Evolutionary conservation across 2,329 filamentous ascomycete species (phyloP).

Genomic region (Proliferodiscus dingleyae): DNA sequence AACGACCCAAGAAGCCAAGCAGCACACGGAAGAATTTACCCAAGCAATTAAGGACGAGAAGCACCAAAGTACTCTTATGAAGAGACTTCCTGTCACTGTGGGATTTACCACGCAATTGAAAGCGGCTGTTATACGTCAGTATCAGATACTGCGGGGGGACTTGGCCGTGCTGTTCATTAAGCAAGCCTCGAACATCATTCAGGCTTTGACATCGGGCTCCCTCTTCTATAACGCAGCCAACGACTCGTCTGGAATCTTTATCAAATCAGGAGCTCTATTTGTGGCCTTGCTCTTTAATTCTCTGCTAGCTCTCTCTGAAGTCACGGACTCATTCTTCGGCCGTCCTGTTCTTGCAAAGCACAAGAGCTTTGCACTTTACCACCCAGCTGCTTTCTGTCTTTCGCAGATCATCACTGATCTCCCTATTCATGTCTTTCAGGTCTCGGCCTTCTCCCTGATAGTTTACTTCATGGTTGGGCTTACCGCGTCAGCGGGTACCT

Average conservation of each 20-base stretch:
- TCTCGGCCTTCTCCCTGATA: conserved; percentile 52
- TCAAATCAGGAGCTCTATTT: conserved; percentile 61
- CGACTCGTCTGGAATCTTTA: conserved; percentile 56
- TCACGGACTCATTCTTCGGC: conserved; percentile 57
- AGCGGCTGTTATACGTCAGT: conserved; percentile 54
- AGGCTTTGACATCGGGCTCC: conserved; percentile 60
- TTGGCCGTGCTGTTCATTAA: conserved; percentile 60
- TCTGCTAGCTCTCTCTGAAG: conserved; percentile 61
- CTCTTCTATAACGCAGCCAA: conserved; percentile 61
- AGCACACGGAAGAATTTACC: conserved; percentile 45
- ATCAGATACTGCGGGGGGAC: conserved; percentile 62
- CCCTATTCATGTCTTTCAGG: conserved; percentile 52
- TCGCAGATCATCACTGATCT: conserved; percentile 51
- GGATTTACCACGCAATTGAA: conserved; percentile 51
- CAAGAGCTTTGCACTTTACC: conserved; percentile 51
- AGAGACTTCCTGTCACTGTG: conserved; percentile 52
- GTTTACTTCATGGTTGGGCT: conserved; percentile 62
- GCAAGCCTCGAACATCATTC: conserved; percentile 50
- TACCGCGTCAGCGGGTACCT: conserved; percentile 44
- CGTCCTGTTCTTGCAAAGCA: conserved; percentile 56
- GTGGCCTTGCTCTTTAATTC: conserved; percentile 59
- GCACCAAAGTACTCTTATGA: conserved; percentile 46
- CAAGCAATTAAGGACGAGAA: conserved; percentile 50
- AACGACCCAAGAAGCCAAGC: conserved; percentile 40
- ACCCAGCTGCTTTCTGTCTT: conserved; percentile 55